Evolutionary conservation across 352 stramenopile genomes (phyloP), one percentile per base, ranked within the genome.

Genomic region (Pythium folliculosum): DNA sequence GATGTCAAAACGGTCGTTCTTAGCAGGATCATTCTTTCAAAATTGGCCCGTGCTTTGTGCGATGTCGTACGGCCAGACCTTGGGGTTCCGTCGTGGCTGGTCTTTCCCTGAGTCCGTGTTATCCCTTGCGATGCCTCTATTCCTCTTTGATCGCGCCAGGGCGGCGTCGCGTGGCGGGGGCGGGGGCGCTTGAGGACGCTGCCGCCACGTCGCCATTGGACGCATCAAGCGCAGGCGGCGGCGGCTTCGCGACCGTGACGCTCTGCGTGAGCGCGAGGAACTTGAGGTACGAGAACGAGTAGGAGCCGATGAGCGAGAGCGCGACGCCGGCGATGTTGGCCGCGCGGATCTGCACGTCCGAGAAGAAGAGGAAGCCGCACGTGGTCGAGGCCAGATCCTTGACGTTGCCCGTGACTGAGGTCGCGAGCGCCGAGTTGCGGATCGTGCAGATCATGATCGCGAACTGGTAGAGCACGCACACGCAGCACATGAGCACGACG

Each of bases 391-490:
- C 72, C 19, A 92, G 44, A 70, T 92, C 84, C 65, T 92, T 92
- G 60, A 92, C 65, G 67, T 92, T 92, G 48, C 84, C 84, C 5
- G 84, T 92, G 51, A 92, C 81, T 0, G 84, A 90, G 21, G 84
- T 92, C 22, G 84, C 86, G 23, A 92, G 73, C 51, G 84, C 80
- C 22, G 84, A 92, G 51, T 85, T 92, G 45, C 72, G 75, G 14
- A 89, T 71, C 19, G 81, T 92, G 69, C 84, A 90, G 25, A 88
- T 67, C 69, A 86, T 81, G 53, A 92, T 75, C 8, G 84, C 83
- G 56, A 92, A 86, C 69, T 92, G 81, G 71, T 90, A 92, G 9
- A 90, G 66, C 65, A 89, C 78, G 57, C 84, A 92, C 45, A 84
- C 73, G 69, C 69, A 78, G 72, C 84, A 89, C 78, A 88, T 89